A percentile compares a stretch with the other conserved stretches of the same genome.
Conservation (phyloP, 352 stramenopile species). For the Phytophthora megakarya region DNA sequence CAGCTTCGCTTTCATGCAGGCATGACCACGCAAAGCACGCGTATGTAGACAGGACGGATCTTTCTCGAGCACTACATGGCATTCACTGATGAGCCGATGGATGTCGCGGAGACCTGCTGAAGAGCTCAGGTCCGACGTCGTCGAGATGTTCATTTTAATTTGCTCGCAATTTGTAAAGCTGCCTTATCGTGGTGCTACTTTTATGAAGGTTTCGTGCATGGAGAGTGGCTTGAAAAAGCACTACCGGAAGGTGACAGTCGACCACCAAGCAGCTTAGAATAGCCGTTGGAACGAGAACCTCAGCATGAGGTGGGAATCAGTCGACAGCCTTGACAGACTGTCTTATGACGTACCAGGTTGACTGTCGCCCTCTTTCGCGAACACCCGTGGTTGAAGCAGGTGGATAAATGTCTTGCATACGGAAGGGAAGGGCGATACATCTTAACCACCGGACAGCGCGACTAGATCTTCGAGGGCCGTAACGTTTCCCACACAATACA, state of each 20-base stretch:
- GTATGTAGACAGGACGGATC: slow-evolving; percentile 65
- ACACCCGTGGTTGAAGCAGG: not conserved
- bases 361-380: slow-evolving; percentile 8
- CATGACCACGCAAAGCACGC: slow-evolving; percentile 62
- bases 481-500: slow-evolving; percentile 19
- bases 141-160: too few relatives aligned
- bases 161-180: too few relatives aligned
- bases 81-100: slow-evolving; percentile 60
- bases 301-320: not conserved
- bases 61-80: slow-evolving; percentile 41
- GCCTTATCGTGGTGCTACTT: not conserved
- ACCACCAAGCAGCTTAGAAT: slow-evolving; percentile 17
- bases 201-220: not conserved
- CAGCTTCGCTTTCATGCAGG: slow-evolving; percentile 74
- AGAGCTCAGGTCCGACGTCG: slow-evolving; percentile 14
- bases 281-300: not conserved
- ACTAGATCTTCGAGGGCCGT: slow-evolving; percentile 7
- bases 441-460: slow-evolving; percentile 14
- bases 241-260: slow-evolving; percentile 12
- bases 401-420: not conserved
- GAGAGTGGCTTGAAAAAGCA: slow-evolving; percentile 5
- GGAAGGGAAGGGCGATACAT: slow-evolving; percentile 14
- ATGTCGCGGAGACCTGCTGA: slow-evolving; percentile 50
- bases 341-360: slow-evolving; percentile 24
- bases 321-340: slow-evolving; percentile 11